Evolutionary conservation across 257 asterid species (phyloP), one percentile per base, ranked within the genome.

Genomic region (Plantago ovata): DNA sequence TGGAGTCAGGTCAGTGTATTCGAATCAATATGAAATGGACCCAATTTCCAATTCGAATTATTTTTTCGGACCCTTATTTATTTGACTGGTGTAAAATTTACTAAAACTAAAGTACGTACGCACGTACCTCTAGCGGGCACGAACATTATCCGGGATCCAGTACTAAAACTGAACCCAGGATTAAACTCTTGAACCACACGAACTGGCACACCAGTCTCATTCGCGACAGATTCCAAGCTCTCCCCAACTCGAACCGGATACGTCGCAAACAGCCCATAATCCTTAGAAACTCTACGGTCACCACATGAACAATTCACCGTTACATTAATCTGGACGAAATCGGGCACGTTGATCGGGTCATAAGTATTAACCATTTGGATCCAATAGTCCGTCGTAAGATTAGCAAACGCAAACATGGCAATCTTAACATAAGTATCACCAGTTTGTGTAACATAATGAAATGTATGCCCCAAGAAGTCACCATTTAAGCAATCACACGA

Each of bases 261-360:
- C 65, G 94, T 85, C 33, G 62, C 73, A 39, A 88, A 83, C 64
- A 83, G 13, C 62, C 96, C 91, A 32, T 79, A 88, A 57, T 79
- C 88, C 48, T 67, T 69, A 4, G 94, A 85, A 59, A 88, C 82
- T 5, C 36, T 51, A 2, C 69, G 23, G 12, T 85, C 82, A 1
- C 96, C 96, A 42, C 95, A 88, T 8, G 96, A 85, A 67, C 95
- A 88, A 61, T 88, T 88, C 21, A 85, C 79, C 0, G 95, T 88
- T 13, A 88, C 94, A 38, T 85, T 88, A 43, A 88, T 79, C 15
- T 67, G 50, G 19, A 59, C 77, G 7, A n/a, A 62, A 54, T 69
- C 70, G 38, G 88, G 95, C 2, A 88, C 63, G 32, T 67, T 56
- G 43, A 59, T 79, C 24, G 90, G 85, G 54, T 79, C 81, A 22